Base-by-base conservation (phyloP, 768 basidiomycete genomes). In the Lanmaoa rubissima region DNA sequence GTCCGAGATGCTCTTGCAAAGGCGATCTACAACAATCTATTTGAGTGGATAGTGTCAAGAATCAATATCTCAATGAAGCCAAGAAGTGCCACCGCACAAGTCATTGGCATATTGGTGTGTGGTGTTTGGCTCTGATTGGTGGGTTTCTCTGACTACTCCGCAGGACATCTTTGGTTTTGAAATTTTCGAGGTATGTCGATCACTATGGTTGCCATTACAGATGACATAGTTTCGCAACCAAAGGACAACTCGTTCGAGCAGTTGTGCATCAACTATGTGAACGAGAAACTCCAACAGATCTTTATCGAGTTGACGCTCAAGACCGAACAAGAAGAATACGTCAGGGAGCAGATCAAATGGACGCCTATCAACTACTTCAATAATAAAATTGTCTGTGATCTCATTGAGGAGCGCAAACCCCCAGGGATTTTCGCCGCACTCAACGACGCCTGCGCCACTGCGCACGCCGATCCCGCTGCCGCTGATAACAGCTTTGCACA, bases 241-340 rank as follows among this genome's bases (percentile, higher is more conserved):
- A 63, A 94, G 89, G 91, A 94, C 72, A 96, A 96, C 73, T 94
- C 92, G 5, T 94, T 95, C 68, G 94, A 95, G 69, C 94, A 99
- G 73, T 85, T 99, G 19, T 99, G 97, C 77, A 99, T 99, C 81
- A 99, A 99, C 78, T 99, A 99, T 66, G 97, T 98, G 77, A 99
- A 99, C 80, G 97, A 99, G 75, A 99, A 99, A 75, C 82, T 99
- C 26, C 96, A 99, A 66, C 96, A 96, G 70, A 99, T 98, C 67
- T 99, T 99, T 76, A 99, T 99, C 66, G 95, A 99, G 73, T 80
- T 99, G 48, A 99, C 97, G 0, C 79, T 99, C 69, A 99, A 99
- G 79, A 94, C 96, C 17, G 97, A 99, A 69, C 97, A 99, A 73
- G 97, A 99, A 70, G 97, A 99, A 75, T 99, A 99, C 67, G 94